These are phyloP conservation scores for Tuber microsphaerosporum DNA, from an alignment of 495 filamentous ascomycete genomes.

Conservation along the genomic window DNA sequence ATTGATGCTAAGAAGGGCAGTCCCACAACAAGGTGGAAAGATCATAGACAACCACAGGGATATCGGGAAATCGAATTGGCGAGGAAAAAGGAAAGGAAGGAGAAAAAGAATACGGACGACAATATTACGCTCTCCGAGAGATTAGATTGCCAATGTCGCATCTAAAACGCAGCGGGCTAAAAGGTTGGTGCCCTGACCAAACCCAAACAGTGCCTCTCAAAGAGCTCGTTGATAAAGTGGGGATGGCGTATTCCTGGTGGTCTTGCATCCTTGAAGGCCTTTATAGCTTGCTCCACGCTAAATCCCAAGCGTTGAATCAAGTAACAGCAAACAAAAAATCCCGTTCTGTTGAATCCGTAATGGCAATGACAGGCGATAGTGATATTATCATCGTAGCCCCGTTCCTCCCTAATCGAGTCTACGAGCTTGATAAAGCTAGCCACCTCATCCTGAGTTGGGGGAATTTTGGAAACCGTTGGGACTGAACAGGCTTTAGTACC, in stretches of 20 bases:
- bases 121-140: background rate
- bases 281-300: constrained; percentile 67
- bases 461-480: constrained; percentile 85
- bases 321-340: constrained; percentile 86
- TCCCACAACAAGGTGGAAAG: background rate
- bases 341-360: constrained; percentile 88
- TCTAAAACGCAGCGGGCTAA: constrained; percentile 12
- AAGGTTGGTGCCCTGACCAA: constrained; percentile 39
- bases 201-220: constrained; percentile 58
- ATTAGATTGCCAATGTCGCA: background rate
- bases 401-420: constrained; percentile 57
- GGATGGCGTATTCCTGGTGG: constrained; percentile 81
- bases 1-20: background rate
- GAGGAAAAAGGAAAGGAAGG: background rate
- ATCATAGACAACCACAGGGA: background rate
- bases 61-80: background rate
- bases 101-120: background rate
- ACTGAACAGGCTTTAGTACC: constrained; percentile 45
- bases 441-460: constrained; percentile 69
- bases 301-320: constrained; percentile 73
- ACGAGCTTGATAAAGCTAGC: constrained; percentile 69
- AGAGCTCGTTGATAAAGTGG: constrained; percentile 81
- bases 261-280: constrained; percentile 64
- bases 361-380: constrained; percentile 85
- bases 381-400: constrained; percentile 44